Evolutionary conservation across 768 basidiomycete genomes (phyloP).

Genomic region (Cystofilobasidium capitatum): DNA sequence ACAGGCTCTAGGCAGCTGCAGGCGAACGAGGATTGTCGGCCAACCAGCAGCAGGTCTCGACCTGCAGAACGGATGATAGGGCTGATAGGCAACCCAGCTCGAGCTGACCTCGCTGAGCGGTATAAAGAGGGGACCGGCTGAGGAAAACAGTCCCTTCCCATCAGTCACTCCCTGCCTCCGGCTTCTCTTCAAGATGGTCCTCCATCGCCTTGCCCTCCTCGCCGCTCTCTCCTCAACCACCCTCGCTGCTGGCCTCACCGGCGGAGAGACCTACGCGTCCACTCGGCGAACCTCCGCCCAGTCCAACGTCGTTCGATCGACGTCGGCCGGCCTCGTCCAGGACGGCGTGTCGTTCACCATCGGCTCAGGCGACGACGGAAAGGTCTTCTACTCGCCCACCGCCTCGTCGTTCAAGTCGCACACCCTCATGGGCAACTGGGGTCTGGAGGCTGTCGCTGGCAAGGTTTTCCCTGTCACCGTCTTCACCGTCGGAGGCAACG

Average conservation of each 20-base stretch:
- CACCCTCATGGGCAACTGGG: background rate
- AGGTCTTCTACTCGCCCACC: background rate
- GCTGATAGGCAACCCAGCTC: too few species aligned
- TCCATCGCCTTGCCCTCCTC: background rate
- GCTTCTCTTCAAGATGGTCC: too few species aligned
- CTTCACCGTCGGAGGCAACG: constrained; percentile 29
- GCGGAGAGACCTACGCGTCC: background rate
- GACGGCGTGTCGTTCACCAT: background rate
- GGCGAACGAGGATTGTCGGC: too few species aligned
- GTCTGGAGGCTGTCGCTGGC: background rate
- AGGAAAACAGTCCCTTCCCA: too few species aligned
- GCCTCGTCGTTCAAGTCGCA: background rate
- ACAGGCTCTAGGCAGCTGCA: too few species aligned
- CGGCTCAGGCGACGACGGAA: background rate
- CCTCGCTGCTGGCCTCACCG: background rate
- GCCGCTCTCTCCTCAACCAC: background rate
- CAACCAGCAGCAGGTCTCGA: too few species aligned
- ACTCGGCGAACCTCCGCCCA: background rate
- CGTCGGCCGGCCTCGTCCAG: background rate
- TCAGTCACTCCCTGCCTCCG: too few species aligned
- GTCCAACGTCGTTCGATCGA: background rate
- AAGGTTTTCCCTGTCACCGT: constrained; percentile 29
- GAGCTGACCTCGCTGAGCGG: too few species aligned
- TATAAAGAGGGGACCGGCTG: too few species aligned
- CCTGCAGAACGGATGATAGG: too few species aligned